These are phyloP conservation scores for Bipolaris bicolor DNA, from an alignment of 2,329 filamentous ascomycete genomes.

Conservation along the genomic window DNA sequence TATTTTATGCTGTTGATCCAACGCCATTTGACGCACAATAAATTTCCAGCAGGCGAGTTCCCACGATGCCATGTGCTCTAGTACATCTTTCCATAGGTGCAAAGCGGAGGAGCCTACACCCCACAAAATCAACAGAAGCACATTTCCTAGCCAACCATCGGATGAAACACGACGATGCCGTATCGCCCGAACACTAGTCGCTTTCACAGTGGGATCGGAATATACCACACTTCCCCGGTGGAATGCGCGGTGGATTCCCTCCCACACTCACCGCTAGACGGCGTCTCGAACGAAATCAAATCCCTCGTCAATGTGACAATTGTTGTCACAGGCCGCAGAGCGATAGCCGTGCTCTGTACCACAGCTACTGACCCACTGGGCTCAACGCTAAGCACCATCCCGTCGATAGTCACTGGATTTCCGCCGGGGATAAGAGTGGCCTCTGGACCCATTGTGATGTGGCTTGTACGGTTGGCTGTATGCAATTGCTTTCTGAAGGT, in stretches of 20 bases:
- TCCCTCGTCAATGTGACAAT: slow-evolving; percentile 26
- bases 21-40: slow-evolving; percentile 17
- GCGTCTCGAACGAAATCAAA: neutral
- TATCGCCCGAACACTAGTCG: slow-evolving; percentile 7
- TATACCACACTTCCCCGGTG: neutral
- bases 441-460: slow-evolving; percentile 50
- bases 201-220: slow-evolving; percentile 15
- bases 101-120: slow-evolving; percentile 24
- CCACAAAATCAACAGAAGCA: slow-evolving; percentile 21
- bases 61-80: neutral
- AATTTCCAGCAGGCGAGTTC: slow-evolving; percentile 12
- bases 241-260: slow-evolving; percentile 5
- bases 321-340: slow-evolving; percentile 27
- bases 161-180: neutral
- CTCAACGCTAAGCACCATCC: slow-evolving; percentile 42
- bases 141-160: slow-evolving; percentile 19
- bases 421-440: slow-evolving; percentile 48
- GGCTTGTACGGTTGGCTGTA: slow-evolving; percentile 53
- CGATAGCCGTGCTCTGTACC: slow-evolving; percentile 18
- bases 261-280: neutral
- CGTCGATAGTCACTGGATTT: slow-evolving; percentile 40
- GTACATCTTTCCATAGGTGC: slow-evolving; percentile 18
- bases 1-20: slow-evolving; percentile 3
- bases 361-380: slow-evolving; percentile 36
- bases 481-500: slow-evolving; percentile 46